Base-by-base conservation (phyloP, 805 yeast species). In the Novakomyces olei region DNA sequence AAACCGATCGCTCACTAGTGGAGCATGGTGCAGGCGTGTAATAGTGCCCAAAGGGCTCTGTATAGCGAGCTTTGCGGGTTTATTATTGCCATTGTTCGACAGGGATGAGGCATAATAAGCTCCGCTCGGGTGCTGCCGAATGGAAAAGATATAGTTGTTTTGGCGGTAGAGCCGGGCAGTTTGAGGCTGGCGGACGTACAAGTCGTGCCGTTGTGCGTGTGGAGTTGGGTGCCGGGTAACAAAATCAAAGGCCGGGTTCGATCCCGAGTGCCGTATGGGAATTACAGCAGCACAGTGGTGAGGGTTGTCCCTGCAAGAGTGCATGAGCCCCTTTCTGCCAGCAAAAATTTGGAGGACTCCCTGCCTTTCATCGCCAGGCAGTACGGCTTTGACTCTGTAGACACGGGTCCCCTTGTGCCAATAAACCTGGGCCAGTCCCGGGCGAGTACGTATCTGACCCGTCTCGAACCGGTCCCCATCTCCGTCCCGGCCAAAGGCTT, bases 121-220 rank as follows among this genome's bases (percentile, higher is more conserved):
- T n/a, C n/a, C n/a, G n/a, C n/a, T n/a, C n/a, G n/a, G n/a, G n/a
- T n/a, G n/a, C n/a, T n/a, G n/a, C n/a, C n/a, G n/a, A n/a, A n/a
- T n/a, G n/a, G n/a, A n/a, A n/a, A n/a, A n/a, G n/a, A n/a, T n/a
- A n/a, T n/a, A n/a, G n/a, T n/a, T n/a, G n/a, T n/a, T n/a, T n/a
- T n/a, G n/a, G n/a, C n/a, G n/a, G 5, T 62, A 53, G 30, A 88
- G 52, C 36, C 64, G 60, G 41, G 63, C 65, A 39, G 72, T 66
- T 49, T 85, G 96, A 2, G 98, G 98, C 41, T 75, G 79, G 34
- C 68, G 62, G 36, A 88, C 65, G 50, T 85, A 88, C 30, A 80
- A 50, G 48, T 85, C 98, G 38, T 72, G 68, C 28, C 61, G 60
- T 44, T 66, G 69, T 19, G 73, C 64, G 37, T 65, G 70, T 12